Evolutionary conservation across 2,329 filamentous ascomycete genomes (phyloP).

Genomic region (Aspergillus ustus): DNA sequence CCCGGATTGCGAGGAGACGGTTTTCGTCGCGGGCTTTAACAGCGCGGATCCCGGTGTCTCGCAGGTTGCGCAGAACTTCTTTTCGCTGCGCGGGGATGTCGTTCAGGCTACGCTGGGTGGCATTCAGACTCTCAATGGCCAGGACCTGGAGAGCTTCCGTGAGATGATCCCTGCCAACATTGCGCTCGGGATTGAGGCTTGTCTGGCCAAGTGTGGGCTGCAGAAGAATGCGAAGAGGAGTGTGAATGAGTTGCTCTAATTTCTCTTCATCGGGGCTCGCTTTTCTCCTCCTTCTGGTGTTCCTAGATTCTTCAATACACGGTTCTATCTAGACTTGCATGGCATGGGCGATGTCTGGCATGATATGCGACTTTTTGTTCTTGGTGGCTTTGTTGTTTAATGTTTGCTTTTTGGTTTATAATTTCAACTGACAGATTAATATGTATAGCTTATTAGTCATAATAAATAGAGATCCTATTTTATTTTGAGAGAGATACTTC

Average conservation of each 20-base stretch:
- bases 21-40: constrained; percentile 10
- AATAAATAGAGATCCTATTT: no score
- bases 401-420: no score
- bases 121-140: constrained; percentile 10
- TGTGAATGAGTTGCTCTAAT: background rate
- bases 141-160: constrained; percentile 13
- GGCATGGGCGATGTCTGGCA: no score
- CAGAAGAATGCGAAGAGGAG: constrained; percentile 11
- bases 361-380: no score
- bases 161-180: constrained; percentile 14
- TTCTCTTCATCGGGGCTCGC: no score
- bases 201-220: constrained; percentile 11
- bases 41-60: constrained; percentile 5
- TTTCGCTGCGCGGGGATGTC: constrained; percentile 5
- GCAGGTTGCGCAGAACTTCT: constrained; percentile 14
- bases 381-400: no score
- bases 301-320: no score
- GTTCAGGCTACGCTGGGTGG: constrained; percentile 11
- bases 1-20: constrained; percentile 11
- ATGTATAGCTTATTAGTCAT: no score
- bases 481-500: no score
- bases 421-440: no score
- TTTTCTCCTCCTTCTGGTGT: no score
- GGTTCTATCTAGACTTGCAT: no score
- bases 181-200: constrained; percentile 12